A percentile compares a stretch with the other conserved stretches of the same genome.
These are phyloP conservation scores for Mycena leptocephala DNA, from an alignment of 768 basidiomycete species.

Conservation along the genomic window DNA sequence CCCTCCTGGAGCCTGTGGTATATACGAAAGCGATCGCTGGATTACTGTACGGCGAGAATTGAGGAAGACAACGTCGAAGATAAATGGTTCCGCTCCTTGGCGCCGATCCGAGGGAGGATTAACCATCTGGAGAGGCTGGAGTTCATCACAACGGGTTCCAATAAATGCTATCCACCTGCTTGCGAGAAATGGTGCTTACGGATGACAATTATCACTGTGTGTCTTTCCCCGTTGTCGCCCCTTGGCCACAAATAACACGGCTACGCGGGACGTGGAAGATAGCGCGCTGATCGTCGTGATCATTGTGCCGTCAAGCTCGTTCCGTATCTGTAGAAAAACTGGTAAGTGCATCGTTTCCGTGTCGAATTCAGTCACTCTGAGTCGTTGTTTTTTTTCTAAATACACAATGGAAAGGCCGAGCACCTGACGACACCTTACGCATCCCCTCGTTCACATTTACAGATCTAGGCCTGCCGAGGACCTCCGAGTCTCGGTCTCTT, in stretches of 20 bases:
- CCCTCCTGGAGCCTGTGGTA: neutral
- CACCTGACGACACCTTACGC: too few relatives aligned
- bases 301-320: too few relatives aligned
- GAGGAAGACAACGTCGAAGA: neutral
- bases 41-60: neutral
- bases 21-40: neutral
- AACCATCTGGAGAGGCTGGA: neutral
- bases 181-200: neutral
- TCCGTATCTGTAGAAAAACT: too few relatives aligned
- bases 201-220: neutral
- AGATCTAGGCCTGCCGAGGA: too few relatives aligned
- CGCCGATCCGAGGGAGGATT: neutral
- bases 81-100: neutral
- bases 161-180: neutral
- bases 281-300: too few relatives aligned
- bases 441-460: too few relatives aligned
- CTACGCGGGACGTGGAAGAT: neutral
- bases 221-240: neutral
- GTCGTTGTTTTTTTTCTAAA: too few relatives aligned
- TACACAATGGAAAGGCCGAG: too few relatives aligned
- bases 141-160: neutral
- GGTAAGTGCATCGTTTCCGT: too few relatives aligned
- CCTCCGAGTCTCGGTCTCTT: too few relatives aligned
- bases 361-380: too few relatives aligned
- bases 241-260: neutral